Conservation (phyloP, 441 rosid species). For the Mallotus japonicus region DNA sequence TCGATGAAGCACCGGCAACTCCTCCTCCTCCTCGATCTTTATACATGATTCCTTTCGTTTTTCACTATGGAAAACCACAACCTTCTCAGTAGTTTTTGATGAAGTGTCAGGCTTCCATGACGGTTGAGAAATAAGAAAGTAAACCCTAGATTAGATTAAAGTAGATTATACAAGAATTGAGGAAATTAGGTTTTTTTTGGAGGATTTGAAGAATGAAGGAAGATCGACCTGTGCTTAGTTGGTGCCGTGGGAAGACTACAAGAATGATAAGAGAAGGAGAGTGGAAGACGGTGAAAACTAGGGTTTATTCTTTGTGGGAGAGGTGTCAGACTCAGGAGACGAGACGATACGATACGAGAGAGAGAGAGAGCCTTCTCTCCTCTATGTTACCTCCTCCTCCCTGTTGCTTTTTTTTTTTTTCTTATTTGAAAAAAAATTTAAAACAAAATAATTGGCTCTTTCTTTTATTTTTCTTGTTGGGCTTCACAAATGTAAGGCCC, state of each 20-base stretch:
- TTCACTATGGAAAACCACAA: background rate
- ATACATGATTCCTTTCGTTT: slow-evolving; percentile 42
- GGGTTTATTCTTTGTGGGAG: slow-evolving; percentile 28
- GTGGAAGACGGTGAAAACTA: slow-evolving; percentile 38
- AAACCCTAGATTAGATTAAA: slow-evolving; percentile 23
- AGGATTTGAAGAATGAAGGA: background rate
- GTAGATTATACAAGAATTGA: no score
- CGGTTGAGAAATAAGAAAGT: background rate
- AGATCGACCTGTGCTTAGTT: background rate
- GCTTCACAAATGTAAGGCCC: background rate
- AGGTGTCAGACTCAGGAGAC: background rate
- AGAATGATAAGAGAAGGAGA: background rate
- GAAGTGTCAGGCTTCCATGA: slow-evolving; percentile 20
- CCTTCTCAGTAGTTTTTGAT: background rate
- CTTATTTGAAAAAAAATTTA: background rate
- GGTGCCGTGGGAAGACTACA: background rate
- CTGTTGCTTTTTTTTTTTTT: background rate
- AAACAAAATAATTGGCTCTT: background rate
- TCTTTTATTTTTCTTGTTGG: background rate
- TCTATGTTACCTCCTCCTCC: slow-evolving; percentile 24
- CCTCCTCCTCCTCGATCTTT: slow-evolving; percentile 59
- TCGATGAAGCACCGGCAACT: slow-evolving; percentile 37
- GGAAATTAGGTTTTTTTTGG: background rate
- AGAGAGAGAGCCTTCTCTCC: slow-evolving; percentile 20
- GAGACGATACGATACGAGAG: no score